phyloP scores from a whole-genome alignment of 2,329 filamentous ascomycete species.

The Didymosphaeria variabile region DNA sequence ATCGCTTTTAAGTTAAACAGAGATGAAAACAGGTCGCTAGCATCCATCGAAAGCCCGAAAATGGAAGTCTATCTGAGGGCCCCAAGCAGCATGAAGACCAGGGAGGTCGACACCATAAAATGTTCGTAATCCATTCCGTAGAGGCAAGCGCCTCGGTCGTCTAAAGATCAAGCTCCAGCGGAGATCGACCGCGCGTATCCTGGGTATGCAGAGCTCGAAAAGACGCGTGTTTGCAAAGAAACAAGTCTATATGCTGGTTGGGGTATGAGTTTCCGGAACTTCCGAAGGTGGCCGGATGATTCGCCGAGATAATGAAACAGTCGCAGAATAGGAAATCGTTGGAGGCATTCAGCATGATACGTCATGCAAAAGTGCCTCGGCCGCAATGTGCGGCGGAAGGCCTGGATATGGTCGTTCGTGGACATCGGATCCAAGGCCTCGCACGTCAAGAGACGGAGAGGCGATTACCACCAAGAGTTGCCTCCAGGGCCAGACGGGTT shows the following conservation, averaged over 20 bases:
- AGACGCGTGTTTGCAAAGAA: slow-evolving; percentile 54
- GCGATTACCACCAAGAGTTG: slow-evolving; percentile 73
- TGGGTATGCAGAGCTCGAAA: slow-evolving; percentile 50
- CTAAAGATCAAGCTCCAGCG: slow-evolving; percentile 48
- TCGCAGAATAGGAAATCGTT: slow-evolving; percentile 29
- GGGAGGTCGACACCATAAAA: slow-evolving; percentile 50
- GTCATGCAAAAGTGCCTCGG: slow-evolving; percentile 20
- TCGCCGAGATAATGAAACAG: slow-evolving; percentile 39
- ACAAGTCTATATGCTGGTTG: slow-evolving; percentile 62
- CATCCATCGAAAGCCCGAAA: slow-evolving; percentile 48
- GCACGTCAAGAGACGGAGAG: slow-evolving; percentile 32
- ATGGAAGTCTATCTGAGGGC: slow-evolving; percentile 50
- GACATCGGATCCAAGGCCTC: slow-evolving; percentile 38
- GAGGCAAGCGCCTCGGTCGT: slow-evolving; percentile 47
- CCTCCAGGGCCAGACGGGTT: slow-evolving; percentile 71
- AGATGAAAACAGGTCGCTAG: slow-evolving; percentile 46
- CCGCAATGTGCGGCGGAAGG: slow-evolving; percentile 30
- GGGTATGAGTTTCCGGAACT: slow-evolving; percentile 57
- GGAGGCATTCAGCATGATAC: slow-evolving; percentile 10
- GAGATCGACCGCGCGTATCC: slow-evolving; percentile 45
- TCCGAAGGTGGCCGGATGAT: slow-evolving; percentile 48
- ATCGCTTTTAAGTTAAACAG: slow-evolving; percentile 50
- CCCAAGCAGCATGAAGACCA: slow-evolving; percentile 52
- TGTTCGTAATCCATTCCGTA: slow-evolving; percentile 50
- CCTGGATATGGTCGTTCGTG: slow-evolving; percentile 32